phyloP scores from a whole-genome alignment of 2,329 filamentous ascomycete species.

The Neoascochyta sp. region DNA sequence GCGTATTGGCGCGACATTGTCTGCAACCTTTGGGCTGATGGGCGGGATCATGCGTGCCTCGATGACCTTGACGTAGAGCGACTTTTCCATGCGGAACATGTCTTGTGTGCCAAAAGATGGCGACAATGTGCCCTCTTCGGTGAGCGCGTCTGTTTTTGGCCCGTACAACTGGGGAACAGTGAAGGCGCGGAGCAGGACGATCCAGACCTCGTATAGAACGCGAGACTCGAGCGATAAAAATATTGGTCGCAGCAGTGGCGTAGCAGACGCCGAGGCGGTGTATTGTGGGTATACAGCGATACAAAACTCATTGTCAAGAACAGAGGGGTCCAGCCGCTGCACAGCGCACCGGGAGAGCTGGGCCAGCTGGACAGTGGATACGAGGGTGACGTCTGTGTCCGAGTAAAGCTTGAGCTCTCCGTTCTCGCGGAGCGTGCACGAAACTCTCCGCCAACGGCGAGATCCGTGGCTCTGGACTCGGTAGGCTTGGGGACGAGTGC shows the following conservation, averaged over 20 bases:
- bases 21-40: conserved; percentile 35
- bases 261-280: conserved; percentile 65
- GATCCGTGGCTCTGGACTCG: conserved; percentile 56
- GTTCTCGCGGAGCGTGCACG: conserved; percentile 90
- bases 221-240: conserved; percentile 84
- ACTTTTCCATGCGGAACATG: conserved; percentile 65
- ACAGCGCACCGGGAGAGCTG: conserved; percentile 87
- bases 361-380: conserved; percentile 81
- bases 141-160: conserved; percentile 49
- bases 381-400: conserved; percentile 74
- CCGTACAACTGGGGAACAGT: conserved; percentile 89
- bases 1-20: conserved; percentile 24
- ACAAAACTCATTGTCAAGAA: conserved; percentile 88
- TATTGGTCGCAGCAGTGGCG: conserved; percentile 79
- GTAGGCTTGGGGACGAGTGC: conserved; percentile 50
- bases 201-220: conserved; percentile 96
- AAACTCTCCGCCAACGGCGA: conserved; percentile 80
- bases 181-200: conserved; percentile 85
- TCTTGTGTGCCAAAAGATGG: conserved; percentile 47
- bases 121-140: conserved; percentile 37
- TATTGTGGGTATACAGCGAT: conserved; percentile 96
- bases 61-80: conserved; percentile 56
- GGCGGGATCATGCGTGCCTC: conserved; percentile 55
- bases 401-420: conserved; percentile 89
- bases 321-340: conserved; percentile 83